Conservation (phyloP, 495 filamentous ascomycete genomes). For the Penicillium antarcticum region DNA sequence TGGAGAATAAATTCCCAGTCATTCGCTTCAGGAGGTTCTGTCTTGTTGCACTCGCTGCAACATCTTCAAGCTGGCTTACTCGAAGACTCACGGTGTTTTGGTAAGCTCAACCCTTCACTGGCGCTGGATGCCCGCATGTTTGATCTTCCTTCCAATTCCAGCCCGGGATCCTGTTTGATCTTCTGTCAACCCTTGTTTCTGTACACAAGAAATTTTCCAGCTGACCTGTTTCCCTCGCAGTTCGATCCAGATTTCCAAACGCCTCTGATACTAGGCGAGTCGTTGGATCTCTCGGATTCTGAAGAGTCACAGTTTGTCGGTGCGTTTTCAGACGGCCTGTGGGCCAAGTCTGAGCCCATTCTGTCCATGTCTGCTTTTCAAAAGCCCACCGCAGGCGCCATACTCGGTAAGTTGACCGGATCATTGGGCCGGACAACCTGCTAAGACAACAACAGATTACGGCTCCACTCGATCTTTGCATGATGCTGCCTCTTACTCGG, state of each 20-base stretch:
- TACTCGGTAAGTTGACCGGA: slow-evolving; percentile 36
- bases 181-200: background rate
- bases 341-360: slow-evolving; percentile 51
- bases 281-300: slow-evolving; percentile 50
- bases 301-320: slow-evolving; percentile 46
- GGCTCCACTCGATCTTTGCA: slow-evolving; percentile 43
- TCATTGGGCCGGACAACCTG: background rate
- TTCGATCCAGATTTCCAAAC: slow-evolving; percentile 49
- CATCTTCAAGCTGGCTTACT: slow-evolving; percentile 54
- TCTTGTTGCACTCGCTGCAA: slow-evolving; percentile 49
- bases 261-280: slow-evolving; percentile 52
- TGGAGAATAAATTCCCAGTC: slow-evolving; percentile 46
- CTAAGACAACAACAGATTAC: slow-evolving; percentile 33
- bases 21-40: slow-evolving; percentile 45
- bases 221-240: slow-evolving; percentile 25
- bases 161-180: slow-evolving; percentile 19
- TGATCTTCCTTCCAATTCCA: slow-evolving; percentile 17
- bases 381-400: slow-evolving; percentile 37
- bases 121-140: slow-evolving; percentile 24
- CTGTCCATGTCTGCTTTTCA: slow-evolving; percentile 54
- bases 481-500: slow-evolving; percentile 42
- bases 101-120: slow-evolving; percentile 35
- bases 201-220: slow-evolving; percentile 10
- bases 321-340: slow-evolving; percentile 47
- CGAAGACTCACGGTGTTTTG: slow-evolving; percentile 49